phyloP scores from a whole-genome alignment of 192 early-diverging fungal genomes.

The Umbelopsis sp. region DNA sequence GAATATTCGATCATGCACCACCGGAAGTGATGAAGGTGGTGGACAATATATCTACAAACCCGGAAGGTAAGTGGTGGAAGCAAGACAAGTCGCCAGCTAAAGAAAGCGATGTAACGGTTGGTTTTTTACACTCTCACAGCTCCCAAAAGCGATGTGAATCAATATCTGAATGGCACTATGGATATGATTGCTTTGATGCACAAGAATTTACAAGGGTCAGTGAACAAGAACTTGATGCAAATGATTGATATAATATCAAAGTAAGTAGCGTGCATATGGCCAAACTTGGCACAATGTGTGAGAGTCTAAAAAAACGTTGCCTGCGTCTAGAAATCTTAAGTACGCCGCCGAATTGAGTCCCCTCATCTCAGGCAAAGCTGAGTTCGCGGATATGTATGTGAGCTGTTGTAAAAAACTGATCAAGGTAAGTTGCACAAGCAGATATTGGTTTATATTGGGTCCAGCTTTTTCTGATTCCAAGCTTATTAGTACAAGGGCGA shows the following conservation, averaged over 20 bases:
- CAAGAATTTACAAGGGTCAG: background rate
- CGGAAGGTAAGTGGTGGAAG: too few species aligned
- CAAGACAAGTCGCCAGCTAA: too few species aligned
- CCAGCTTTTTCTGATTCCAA: background rate
- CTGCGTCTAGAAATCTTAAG: conserved; percentile 41
- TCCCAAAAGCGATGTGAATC: conserved; percentile 25
- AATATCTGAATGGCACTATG: conserved; percentile 27
- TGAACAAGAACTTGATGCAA: background rate
- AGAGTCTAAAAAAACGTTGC: background rate
- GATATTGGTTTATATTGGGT: background rate
- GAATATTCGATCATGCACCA: background rate
- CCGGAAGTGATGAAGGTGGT: background rate
- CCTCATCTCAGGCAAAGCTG: conserved; percentile 42
- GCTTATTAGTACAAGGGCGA: conserved; percentile 10
- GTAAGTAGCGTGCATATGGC: too few species aligned
- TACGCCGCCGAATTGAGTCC: conserved; percentile 47
- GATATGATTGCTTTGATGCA: conserved; percentile 24
- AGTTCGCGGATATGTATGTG: conserved; percentile 54
- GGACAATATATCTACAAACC: too few species aligned
- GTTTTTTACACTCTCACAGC: background rate
- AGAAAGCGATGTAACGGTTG: background rate
- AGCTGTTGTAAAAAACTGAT: conserved; percentile 48
- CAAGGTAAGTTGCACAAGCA: conserved; percentile 24
- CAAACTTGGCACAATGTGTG: too few species aligned
- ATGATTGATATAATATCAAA: background rate